Percentiles rank a stretch among this genome's conserved stretches.
Evolutionary conservation across 1,139 yeast genomes (phyloP).

Genomic region (Debaryomycetaceae sp.): DNA sequence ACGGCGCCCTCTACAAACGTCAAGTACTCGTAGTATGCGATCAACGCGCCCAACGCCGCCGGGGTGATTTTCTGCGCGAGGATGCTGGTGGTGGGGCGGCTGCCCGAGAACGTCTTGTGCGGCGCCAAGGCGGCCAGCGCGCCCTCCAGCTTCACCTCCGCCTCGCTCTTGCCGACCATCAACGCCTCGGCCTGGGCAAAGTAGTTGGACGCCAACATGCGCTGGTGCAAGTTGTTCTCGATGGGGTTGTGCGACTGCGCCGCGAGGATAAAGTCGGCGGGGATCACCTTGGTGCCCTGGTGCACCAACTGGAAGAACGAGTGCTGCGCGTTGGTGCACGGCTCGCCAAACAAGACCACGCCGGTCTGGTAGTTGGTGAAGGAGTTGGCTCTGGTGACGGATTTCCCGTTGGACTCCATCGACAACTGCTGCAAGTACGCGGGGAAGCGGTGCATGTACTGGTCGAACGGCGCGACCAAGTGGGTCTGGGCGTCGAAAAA

Average conservation of each 20-base stretch:
- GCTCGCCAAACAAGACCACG: conserved; percentile 92
- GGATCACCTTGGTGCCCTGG: conserved; percentile 96
- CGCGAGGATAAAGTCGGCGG: conserved; percentile 92
- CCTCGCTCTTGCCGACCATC: conserved; percentile 89
- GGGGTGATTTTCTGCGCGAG: conserved; percentile 94
- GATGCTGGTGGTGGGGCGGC: conserved; percentile 97
- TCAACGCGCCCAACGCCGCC: conserved; percentile 87
- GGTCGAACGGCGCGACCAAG: conserved; percentile 96
- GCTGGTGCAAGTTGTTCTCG: conserved; percentile 87
- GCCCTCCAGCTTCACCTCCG: conserved; percentile 81
- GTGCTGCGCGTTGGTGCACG: conserved; percentile 98
- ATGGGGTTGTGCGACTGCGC: conserved; percentile 98
- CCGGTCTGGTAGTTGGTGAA: conserved; percentile 95
- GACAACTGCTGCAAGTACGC: conserved; percentile 97
- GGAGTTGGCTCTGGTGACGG: conserved; percentile 84
- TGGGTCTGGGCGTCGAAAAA: conserved; percentile 97
- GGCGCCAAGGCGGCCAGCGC: conserved; percentile 78
- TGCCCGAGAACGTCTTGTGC: conserved; percentile 93
- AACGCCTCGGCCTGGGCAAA: conserved; percentile 98
- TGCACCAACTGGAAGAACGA: conserved; percentile 98
- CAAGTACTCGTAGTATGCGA: conserved; percentile 94
- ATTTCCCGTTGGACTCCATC: conserved; percentile 98
- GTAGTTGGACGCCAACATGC: conserved; percentile 95
- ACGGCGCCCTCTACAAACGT: conserved; percentile 98
- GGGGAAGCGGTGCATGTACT: conserved; percentile 97